Percentiles rank a stretch among this genome's conserved stretches.
Evolutionary conservation across 139 green algal species (phyloP).

Genomic region (Chlamydomonas sp.): DNA sequence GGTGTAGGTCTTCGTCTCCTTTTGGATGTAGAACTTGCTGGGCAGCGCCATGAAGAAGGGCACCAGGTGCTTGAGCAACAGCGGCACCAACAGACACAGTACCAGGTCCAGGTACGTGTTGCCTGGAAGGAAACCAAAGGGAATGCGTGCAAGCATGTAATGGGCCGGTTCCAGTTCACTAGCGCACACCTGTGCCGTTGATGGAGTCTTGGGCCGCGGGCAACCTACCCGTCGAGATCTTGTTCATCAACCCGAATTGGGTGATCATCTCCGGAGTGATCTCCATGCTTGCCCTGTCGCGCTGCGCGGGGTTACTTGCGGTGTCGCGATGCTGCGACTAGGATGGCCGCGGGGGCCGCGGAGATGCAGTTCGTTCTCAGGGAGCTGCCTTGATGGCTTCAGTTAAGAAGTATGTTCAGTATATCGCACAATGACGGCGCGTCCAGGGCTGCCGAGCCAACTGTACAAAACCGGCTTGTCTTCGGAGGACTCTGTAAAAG

Average conservation of each 20-base stretch:
- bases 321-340: neutral
- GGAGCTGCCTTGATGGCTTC: no score
- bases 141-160: no score
- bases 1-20: neutral
- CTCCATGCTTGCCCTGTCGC: constrained; percentile 3
- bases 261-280: constrained; percentile 37
- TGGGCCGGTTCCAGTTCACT: no score
- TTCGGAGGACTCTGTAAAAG: no score
- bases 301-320: neutral
- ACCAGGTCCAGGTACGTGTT: constrained; percentile 23
- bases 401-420: no score
- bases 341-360: neutral
- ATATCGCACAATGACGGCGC: no score
- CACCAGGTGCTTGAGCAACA: neutral
- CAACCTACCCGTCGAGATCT: constrained; percentile 24
- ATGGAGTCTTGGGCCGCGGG: no score
- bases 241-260: constrained; percentile 46
- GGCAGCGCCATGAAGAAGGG: neutral
- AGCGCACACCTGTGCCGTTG: no score
- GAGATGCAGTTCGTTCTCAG: no score
- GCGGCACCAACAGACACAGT: constrained; percentile 27
- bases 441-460: no score
- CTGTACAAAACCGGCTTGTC: no score
- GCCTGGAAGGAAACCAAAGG: neutral
- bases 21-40: neutral